These are phyloP conservation scores for Berkeleyomyces rouxiae DNA, from an alignment of 2,329 filamentous ascomycete genomes.

Conservation along the genomic window DNA sequence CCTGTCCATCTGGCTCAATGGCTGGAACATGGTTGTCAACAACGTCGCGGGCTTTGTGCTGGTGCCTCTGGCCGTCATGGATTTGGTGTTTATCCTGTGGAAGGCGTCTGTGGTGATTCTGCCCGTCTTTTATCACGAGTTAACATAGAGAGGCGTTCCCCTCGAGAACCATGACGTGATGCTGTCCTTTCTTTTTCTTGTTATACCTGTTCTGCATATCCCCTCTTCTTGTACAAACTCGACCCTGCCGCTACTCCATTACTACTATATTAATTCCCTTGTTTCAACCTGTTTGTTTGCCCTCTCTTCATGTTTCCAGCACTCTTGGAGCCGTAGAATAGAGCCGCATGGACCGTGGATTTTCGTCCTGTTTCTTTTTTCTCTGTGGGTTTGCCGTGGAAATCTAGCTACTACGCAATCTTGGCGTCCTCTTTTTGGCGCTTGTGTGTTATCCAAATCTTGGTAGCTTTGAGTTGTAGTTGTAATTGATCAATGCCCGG, in stretches of 20 bases:
- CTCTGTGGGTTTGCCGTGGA: not conserved
- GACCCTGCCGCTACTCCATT: not conserved
- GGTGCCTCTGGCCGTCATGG: slow-evolving; percentile 47
- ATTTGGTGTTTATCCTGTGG: slow-evolving; percentile 55
- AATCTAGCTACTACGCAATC: not conserved
- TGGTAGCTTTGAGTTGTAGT: no score
- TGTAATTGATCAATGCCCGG: no score
- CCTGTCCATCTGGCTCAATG: slow-evolving; percentile 58
- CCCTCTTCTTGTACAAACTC: slow-evolving; percentile 1
- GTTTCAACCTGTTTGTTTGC: not conserved
- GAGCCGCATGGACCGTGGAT: not conserved
- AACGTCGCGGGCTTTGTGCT: slow-evolving; percentile 36
- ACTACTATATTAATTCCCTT: not conserved
- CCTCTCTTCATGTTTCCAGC: not conserved
- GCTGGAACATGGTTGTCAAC: slow-evolving; percentile 24
- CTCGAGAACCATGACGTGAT: not conserved
- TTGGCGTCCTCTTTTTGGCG: not conserved
- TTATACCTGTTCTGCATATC: not conserved
- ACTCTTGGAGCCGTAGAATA: not conserved
- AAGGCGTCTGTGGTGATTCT: slow-evolving; percentile 70
- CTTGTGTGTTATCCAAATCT: no score
- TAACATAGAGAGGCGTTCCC: slow-evolving; percentile 19
- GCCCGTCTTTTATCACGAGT: slow-evolving; percentile 61
- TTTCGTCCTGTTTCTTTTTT: not conserved
- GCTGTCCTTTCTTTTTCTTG: not conserved